Base-by-base conservation (phyloP, 2,329 filamentous ascomycete species). In the Basipetospora chlamydospora region DNA sequence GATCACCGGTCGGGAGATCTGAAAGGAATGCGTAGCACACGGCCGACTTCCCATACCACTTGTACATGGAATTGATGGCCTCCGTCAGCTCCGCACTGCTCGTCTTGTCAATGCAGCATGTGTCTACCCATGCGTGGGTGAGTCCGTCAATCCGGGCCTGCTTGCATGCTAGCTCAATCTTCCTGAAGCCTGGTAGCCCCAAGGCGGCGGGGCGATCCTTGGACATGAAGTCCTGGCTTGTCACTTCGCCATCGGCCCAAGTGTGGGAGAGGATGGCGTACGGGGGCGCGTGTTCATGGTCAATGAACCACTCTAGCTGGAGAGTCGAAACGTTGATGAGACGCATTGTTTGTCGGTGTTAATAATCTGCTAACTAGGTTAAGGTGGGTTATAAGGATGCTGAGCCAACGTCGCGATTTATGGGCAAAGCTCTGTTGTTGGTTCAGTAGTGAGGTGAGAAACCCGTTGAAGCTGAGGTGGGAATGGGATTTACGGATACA, bases 231-330 rank as follows among this genome's bases (percentile, higher is more conserved):
- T 53, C 48, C 31, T 51, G 44, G 15, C 44, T 45, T 2, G 44
- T 43, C 3, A 48, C 42, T 30, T 53, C 50, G 13, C 41, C 46
- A 9, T 44, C 35, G 7, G 42, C 47, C 53, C 55, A 58, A 1
- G 49, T 55, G 32, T 57, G 55, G 1, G 54, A 57, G 1, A 59
- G 46, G 15, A 58, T 57, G 7, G 48, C 52, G 35, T 57, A 59
- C 0, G 33, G 36, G 5, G 48, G 47, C 5, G 42, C 39, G 12
- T 40, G 17, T n/a, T 2, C 28, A 2, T 43, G 35, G 18, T 44
- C 44, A 5, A 44, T 39, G 26, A 52, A 51, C 22, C 39, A 41
- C 28, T 47, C 41, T 6, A 54, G 39, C 2, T 37, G 29, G 8
- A 40, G 34, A 5, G 40, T 48, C 7, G 35, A n/a, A 1, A 39